phyloP scores from a whole-genome alignment of 352 stramenopile species.

The Pythium phragmitis region DNA sequence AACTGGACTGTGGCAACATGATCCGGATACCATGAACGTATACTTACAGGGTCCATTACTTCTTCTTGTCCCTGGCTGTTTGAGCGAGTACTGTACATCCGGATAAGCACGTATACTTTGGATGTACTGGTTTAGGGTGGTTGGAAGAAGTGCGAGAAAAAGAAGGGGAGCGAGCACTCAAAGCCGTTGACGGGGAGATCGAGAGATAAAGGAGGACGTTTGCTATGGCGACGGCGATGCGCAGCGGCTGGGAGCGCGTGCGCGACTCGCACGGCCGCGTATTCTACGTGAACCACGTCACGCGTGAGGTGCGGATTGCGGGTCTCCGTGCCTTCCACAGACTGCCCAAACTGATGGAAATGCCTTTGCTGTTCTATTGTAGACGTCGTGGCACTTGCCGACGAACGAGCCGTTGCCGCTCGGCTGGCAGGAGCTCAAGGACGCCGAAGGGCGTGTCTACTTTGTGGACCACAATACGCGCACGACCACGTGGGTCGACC shows the following conservation, averaged over 20 bases:
- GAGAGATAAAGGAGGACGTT: neutral
- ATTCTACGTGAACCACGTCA: conserved; percentile 87
- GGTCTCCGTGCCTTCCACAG: neutral
- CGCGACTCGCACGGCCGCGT: conserved; percentile 78
- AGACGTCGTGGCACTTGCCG: conserved; percentile 83
- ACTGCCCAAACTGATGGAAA: neutral
- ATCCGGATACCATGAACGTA: conserved; percentile 4
- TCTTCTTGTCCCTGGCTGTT: neutral
- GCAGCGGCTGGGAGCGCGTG: conserved; percentile 69
- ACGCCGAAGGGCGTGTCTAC: conserved; percentile 71
- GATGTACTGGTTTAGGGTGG: conserved; percentile 1
- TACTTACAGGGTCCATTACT: neutral
- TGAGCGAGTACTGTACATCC: neutral
- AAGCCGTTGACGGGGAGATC: neutral
- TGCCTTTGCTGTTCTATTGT: neutral
- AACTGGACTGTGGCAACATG: neutral
- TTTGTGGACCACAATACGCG: conserved; percentile 82
- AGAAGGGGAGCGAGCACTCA: conserved; percentile 2
- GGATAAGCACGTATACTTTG: conserved; percentile 11
- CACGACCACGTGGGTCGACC: conserved; percentile 80
- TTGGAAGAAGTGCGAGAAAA: neutral
- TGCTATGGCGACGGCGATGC: conserved; percentile 20
- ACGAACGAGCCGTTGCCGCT: conserved; percentile 62
- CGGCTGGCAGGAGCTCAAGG: conserved; percentile 81
- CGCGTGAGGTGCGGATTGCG: conserved; percentile 60